Evolutionary conservation across 306 rosid genomes (phyloP).

Genomic region (Vicia villosa): DNA sequence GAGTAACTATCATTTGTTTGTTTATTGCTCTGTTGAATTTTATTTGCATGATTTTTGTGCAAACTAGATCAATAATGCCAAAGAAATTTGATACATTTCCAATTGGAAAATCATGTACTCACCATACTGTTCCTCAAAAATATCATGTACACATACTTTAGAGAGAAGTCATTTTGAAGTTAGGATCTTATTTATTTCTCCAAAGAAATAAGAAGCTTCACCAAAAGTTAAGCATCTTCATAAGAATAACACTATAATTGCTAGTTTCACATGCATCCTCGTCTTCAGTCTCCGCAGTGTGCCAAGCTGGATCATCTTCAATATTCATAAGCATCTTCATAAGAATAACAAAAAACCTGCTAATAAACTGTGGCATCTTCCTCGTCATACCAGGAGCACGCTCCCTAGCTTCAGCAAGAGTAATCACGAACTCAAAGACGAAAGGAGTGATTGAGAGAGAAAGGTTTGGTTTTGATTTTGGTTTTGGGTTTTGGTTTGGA

Average conservation of each 20-base stretch:
- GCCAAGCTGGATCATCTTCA: constrained; percentile 90
- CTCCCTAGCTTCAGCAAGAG: constrained; percentile 94
- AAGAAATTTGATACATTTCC: neutral
- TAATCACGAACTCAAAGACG: constrained; percentile 92
- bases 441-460: too few relatives aligned
- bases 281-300: constrained; percentile 76
- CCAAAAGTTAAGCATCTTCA: constrained; percentile 95
- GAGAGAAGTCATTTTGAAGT: too few relatives aligned
- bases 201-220: constrained; percentile 77
- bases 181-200: constrained; percentile 42
- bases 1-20: neutral
- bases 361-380: constrained; percentile 91
- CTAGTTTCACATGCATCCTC: constrained; percentile 90
- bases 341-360: constrained; percentile 77
- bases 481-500: too few relatives aligned
- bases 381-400: constrained; percentile 98
- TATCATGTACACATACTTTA: too few relatives aligned
- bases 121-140: constrained; percentile 45
- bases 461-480: too few relatives aligned
- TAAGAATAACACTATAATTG: constrained; percentile 88
- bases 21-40: neutral
- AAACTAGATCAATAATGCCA: constrained; percentile 92
- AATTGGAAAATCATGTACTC: neutral
- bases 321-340: constrained; percentile 85
- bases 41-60: constrained; percentile 57